Evolutionary conservation across 352 stramenopile genomes (phyloP).

Genomic region (Globisporangium ultimum): DNA sequence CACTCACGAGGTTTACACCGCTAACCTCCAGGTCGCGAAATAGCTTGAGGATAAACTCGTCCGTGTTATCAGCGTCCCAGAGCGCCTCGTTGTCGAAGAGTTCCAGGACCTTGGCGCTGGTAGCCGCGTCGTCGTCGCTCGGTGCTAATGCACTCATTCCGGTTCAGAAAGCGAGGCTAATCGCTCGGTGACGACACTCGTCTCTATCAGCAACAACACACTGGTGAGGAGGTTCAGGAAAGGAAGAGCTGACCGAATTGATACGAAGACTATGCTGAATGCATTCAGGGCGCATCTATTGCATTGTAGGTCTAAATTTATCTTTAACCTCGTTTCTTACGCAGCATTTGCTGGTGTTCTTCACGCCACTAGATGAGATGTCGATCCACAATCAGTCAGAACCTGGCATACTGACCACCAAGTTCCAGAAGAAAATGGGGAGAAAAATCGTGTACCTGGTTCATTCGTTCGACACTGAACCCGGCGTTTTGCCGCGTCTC

Average conservation of each 20-base stretch:
- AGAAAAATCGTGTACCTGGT: slow-evolving; percentile 2
- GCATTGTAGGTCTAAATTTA: neutral
- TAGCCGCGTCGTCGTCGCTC: neutral
- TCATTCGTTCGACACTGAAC: neutral
- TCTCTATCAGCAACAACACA: too few relatives aligned
- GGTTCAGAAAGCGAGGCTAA: neutral
- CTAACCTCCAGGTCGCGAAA: slow-evolving; percentile 30
- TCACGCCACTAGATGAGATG: slow-evolving; percentile 23
- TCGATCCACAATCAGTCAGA: neutral
- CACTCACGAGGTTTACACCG: slow-evolving; percentile 17
- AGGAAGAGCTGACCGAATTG: too few relatives aligned
- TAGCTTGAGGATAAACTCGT: slow-evolving; percentile 42
- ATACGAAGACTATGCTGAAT: too few relatives aligned
- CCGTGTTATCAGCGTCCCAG: slow-evolving; percentile 54
- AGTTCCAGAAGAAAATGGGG: neutral
- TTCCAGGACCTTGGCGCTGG: slow-evolving; percentile 12
- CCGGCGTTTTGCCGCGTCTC: neutral
- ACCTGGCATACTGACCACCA: neutral
- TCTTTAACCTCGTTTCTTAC: neutral
- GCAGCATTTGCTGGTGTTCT: slow-evolving; percentile 33
- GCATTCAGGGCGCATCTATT: too few relatives aligned
- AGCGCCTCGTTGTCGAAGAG: slow-evolving; percentile 57
- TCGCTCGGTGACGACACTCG: too few relatives aligned
- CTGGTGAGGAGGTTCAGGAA: too few relatives aligned
- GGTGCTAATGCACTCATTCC: neutral